phyloP scores from a whole-genome alignment of 805 yeast species.

The Blastobotrys attinorum region DNA sequence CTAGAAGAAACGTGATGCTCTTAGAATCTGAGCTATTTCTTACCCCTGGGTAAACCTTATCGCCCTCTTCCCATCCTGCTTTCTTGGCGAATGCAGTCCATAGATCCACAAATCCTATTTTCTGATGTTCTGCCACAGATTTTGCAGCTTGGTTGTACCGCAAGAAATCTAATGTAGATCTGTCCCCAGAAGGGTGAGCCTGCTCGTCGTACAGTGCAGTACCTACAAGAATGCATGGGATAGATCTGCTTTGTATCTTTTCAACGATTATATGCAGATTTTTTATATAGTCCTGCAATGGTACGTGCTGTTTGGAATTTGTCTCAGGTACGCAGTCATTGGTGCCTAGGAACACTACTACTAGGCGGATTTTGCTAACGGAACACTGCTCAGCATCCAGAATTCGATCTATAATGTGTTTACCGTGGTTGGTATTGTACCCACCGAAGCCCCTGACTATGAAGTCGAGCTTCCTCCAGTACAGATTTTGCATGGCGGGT shows the following conservation, averaged over 20 bases:
- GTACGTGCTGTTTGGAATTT: background rate
- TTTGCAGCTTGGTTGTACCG: background rate
- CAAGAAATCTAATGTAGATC: background rate
- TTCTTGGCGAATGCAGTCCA: background rate
- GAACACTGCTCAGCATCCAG: background rate
- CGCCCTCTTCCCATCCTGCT: background rate
- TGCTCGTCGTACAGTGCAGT: background rate
- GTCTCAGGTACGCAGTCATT: background rate
- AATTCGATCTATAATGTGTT: background rate
- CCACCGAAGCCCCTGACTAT: background rate
- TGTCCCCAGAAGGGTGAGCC: background rate
- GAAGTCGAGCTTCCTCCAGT: background rate
- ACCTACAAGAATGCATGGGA: background rate
- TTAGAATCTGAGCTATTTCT: background rate
- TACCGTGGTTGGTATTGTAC: background rate
- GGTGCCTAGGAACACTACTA: background rate
- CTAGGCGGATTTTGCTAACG: background rate
- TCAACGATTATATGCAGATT: background rate
- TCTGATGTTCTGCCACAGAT: background rate
- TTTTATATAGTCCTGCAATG: background rate
- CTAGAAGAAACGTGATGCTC: background rate
- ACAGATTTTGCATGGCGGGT: background rate
- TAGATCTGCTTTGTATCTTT: background rate
- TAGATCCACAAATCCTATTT: background rate
- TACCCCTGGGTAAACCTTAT: background rate